A percentile compares a stretch with the other conserved stretches of the same genome.
Evolutionary conservation across 129 eudicot species (phyloP).

Genomic region (Flaveria trinervia): DNA sequence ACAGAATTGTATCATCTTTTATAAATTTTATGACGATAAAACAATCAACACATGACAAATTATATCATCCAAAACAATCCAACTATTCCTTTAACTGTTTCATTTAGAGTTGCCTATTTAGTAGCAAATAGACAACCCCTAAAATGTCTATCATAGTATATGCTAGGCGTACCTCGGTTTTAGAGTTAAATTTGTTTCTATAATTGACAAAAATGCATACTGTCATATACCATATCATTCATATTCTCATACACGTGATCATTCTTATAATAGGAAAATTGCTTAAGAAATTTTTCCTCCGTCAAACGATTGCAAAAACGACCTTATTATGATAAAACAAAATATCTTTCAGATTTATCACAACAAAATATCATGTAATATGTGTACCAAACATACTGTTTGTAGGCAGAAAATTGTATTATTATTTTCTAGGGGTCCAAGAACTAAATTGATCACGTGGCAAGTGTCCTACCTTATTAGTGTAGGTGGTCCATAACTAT

Average conservation of each 20-base stretch:
- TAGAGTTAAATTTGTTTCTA: background rate
- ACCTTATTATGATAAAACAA: background rate
- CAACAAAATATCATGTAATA: conserved; percentile 26
- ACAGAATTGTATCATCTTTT: too few relatives aligned
- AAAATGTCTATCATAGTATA: background rate
- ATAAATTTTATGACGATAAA: too few relatives aligned
- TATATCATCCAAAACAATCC: too few relatives aligned
- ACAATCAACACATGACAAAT: too few relatives aligned
- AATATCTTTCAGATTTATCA: background rate
- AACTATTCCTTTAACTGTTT: background rate
- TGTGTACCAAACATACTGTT: conserved; percentile 17
- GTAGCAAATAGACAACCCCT: background rate
- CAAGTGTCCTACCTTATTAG: conserved; percentile 41
- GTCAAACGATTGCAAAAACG: background rate
- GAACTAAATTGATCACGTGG: conserved; percentile 44
- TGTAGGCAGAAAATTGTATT: conserved; percentile 25
- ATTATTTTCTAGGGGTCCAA: conserved; percentile 34
- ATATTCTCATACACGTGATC: background rate
- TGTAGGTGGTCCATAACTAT: conserved; percentile 43
- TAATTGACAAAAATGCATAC: background rate
- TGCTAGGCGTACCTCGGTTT: background rate
- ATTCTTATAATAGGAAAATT: conserved; percentile 20
- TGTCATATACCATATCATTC: background rate
- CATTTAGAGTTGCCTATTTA: background rate
- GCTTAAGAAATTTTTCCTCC: background rate